Evolutionary conservation across 441 rosid genomes (phyloP).

Genomic region (Caryocar brasiliense): DNA sequence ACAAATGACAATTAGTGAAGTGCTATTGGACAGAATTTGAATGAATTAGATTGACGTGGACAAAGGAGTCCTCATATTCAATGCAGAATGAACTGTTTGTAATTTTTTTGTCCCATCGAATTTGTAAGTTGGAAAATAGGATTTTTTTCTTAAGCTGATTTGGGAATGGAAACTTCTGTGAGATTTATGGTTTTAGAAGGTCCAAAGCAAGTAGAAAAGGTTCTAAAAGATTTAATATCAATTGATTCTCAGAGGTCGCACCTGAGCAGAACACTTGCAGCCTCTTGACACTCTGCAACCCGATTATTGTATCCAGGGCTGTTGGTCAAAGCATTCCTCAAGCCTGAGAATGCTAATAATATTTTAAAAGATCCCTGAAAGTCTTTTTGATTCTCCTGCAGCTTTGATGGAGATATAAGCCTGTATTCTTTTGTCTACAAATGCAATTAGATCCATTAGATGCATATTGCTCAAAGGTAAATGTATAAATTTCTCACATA

Average conservation of each 20-base stretch:
- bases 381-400: slow-evolving; percentile 14
- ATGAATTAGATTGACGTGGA: too few relatives aligned
- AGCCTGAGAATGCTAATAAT: slow-evolving; percentile 86
- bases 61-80: too few relatives aligned
- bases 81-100: too few relatives aligned
- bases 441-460: slow-evolving; percentile 23
- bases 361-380: slow-evolving; percentile 54
- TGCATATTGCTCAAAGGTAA: background rate
- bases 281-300: slow-evolving; percentile 86
- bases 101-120: too few relatives aligned
- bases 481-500: background rate
- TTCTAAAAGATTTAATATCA: too few relatives aligned
- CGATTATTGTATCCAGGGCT: slow-evolving; percentile 89
- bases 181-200: too few relatives aligned
- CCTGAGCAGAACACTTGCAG: slow-evolving; percentile 69
- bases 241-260: slow-evolving; percentile 22
- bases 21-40: too few relatives aligned
- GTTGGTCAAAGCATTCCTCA: slow-evolving; percentile 70
- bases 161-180: too few relatives aligned
- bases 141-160: too few relatives aligned
- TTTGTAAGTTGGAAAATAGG: too few relatives aligned
- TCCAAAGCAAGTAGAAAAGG: too few relatives aligned
- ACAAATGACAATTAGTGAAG: background rate
- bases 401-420: slow-evolving; percentile 41
- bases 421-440: slow-evolving; percentile 68